phyloP scores from a whole-genome alignment of 2,329 filamentous ascomycete genomes.

The Trichoderma koningii region DNA sequence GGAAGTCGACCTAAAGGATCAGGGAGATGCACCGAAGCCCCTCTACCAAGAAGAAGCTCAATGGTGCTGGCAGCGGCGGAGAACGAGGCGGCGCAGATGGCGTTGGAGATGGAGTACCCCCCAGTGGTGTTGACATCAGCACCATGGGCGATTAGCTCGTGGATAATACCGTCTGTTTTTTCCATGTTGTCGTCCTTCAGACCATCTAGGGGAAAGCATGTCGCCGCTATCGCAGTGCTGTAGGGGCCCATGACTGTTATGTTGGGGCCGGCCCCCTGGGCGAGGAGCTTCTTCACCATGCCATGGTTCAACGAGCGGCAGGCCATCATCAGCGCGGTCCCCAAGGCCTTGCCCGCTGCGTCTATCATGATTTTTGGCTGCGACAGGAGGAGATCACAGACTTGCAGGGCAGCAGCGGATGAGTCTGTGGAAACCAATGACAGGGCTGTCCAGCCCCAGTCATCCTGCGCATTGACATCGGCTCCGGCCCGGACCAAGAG shows the following conservation, averaged over 20 bases:
- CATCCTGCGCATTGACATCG: constrained; percentile 1
- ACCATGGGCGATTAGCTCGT: background rate
- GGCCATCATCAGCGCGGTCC: too few species aligned
- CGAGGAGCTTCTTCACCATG: background rate
- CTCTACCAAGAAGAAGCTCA: background rate
- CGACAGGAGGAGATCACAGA: background rate
- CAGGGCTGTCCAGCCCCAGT: background rate
- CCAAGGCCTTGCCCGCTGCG: too few species aligned
- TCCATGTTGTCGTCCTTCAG: background rate
- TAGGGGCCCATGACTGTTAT: background rate
- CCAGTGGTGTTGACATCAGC: background rate
- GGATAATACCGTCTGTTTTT: background rate
- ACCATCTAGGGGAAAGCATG: background rate
- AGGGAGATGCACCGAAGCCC: background rate
- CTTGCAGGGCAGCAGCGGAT: too few species aligned
- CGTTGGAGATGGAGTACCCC: background rate
- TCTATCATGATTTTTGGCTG: background rate
- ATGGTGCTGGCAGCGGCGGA: background rate
- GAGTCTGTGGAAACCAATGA: too few species aligned
- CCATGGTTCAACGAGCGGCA: too few species aligned
- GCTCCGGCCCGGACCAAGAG: background rate
- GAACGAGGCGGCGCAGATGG: background rate
- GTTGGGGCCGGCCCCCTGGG: background rate
- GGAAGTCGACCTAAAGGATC: background rate
- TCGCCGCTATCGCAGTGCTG: background rate